Percentiles rank a stretch among this genome's conserved stretches.
phyloP scores from a whole-genome alignment of 1,284 basidiomycete species.

The Leccinum holopus region DNA sequence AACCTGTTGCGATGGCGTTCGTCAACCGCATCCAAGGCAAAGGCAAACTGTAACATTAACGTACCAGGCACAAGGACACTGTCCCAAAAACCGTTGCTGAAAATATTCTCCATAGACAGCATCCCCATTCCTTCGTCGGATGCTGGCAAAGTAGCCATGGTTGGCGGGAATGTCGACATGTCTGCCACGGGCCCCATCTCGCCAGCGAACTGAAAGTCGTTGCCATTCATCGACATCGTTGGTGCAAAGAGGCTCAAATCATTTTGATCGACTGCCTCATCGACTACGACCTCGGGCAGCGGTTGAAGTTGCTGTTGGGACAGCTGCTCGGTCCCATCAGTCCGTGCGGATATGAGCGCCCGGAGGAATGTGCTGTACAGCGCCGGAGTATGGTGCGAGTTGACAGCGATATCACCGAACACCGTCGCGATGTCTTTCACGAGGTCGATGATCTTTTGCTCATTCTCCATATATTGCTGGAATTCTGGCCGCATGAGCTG shows the following conservation, averaged over 20 bases:
- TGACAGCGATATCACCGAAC: conserved; percentile 72
- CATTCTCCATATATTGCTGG: conserved; percentile 71
- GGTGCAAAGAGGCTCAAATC: conserved; percentile 30
- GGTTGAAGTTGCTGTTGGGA: conserved; percentile 19
- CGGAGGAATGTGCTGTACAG: conserved; percentile 86
- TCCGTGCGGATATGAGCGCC: conserved; percentile 67
- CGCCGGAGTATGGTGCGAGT: conserved; percentile 78
- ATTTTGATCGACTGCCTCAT: conserved; percentile 22
- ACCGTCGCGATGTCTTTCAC: conserved; percentile 81
- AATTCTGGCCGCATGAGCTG: conserved; percentile 83
- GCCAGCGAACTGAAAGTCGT: conserved; percentile 67
- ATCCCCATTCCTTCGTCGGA: conserved; percentile 49
- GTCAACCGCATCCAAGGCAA: conserved; percentile 12
- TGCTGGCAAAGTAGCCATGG: conserved; percentile 59
- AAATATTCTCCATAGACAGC: conserved; percentile 77
- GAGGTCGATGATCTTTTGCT: conserved; percentile 67
- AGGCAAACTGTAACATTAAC: conserved; percentile 26
- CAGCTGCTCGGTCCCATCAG: conserved; percentile 38
- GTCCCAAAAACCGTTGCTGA: conserved; percentile 80
- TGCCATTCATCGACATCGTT: conserved; percentile 21
- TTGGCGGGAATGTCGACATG: conserved; percentile 78
- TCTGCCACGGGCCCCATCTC: conserved; percentile 81
- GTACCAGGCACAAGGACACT: conserved; percentile 77
- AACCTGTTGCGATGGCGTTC: conserved; percentile 49
- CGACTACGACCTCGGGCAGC: conserved; percentile 23